Evolutionary conservation across 163 green algal genomes (phyloP).

Genomic region (Trebouxia gelatinosa): DNA sequence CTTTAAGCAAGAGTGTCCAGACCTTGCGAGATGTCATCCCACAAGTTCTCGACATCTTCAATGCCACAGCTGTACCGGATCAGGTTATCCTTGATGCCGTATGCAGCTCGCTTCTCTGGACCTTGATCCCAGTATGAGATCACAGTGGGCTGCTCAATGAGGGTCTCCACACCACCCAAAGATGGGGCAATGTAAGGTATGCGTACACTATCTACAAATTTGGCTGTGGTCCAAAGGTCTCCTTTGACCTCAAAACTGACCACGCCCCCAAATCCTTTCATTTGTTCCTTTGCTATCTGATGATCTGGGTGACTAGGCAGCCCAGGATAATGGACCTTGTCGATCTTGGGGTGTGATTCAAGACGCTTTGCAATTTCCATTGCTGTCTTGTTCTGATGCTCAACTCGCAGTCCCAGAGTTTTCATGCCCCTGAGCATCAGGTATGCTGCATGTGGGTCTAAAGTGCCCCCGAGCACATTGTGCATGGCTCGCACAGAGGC

Average conservation of each 20-base stretch:
- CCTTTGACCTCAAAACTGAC: constrained; percentile 95
- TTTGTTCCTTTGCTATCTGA: constrained; percentile 88
- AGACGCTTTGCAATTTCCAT: constrained; percentile 82
- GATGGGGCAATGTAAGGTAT: constrained; percentile 98
- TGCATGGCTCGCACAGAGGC: constrained; percentile 73
- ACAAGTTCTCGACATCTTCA: constrained; percentile 94
- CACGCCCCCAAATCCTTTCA: constrained; percentile 95
- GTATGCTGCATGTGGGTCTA: constrained; percentile 97
- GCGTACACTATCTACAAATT: constrained; percentile 88
- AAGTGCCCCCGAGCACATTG: constrained; percentile 94
- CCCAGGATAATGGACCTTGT: constrained; percentile 91
- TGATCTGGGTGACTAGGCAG: constrained; percentile 93
- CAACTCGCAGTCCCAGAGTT: constrained; percentile 93
- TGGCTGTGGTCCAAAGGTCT: constrained; percentile 88
- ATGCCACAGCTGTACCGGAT: constrained; percentile 92
- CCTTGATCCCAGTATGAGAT: constrained; percentile 94
- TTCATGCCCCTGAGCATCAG: constrained; percentile 98
- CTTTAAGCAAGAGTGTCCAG: no score
- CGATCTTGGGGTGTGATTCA: constrained; percentile 81
- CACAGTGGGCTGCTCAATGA: constrained; percentile 98
- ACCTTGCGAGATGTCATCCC: constrained; percentile 64
- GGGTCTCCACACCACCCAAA: constrained; percentile 92
- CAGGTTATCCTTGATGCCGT: constrained; percentile 99
- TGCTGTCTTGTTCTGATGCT: constrained; percentile 66
- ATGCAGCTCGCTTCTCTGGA: constrained; percentile 81